These are phyloP conservation scores for Ceratocystis huliohia DNA, from an alignment of 2,329 filamentous ascomycete species.

Conservation along the genomic window DNA sequence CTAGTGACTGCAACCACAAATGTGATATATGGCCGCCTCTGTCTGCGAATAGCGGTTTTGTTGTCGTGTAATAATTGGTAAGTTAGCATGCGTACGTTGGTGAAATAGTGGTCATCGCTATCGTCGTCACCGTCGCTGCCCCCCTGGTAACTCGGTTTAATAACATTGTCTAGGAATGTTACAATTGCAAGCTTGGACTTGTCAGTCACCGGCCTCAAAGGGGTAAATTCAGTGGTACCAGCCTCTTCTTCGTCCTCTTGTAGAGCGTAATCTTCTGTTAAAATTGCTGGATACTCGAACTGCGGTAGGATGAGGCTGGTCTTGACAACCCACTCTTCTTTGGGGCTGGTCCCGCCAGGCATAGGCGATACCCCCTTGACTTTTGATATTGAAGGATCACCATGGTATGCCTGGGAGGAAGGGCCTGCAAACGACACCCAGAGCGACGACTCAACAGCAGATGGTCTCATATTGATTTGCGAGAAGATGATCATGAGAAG, in stretches of 20 bases:
- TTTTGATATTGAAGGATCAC: constrained; percentile 8
- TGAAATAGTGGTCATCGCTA: constrained; percentile 30
- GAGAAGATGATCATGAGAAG: neutral
- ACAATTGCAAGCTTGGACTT: constrained; percentile 27
- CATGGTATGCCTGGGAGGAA: neutral
- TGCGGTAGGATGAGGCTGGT: constrained; percentile 15
- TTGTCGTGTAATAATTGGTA: constrained; percentile 33
- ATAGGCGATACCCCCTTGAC: neutral
- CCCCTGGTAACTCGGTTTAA: constrained; percentile 20
- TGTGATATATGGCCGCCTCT: constrained; percentile 24
- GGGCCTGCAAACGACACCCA: neutral
- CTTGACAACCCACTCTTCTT: neutral
- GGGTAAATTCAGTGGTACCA: neutral
- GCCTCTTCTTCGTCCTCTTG: constrained; percentile 9
- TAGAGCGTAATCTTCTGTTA: neutral
- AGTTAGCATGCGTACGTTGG: constrained; percentile 29
- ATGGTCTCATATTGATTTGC: neutral
- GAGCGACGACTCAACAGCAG: neutral
- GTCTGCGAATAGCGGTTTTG: constrained; percentile 26
- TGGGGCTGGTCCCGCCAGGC: neutral
- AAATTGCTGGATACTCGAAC: constrained; percentile 16
- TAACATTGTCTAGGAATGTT: constrained; percentile 30
- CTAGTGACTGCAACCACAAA: constrained; percentile 31
- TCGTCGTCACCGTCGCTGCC: constrained; percentile 11
- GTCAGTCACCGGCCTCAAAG: constrained; percentile 8